Base-by-base conservation (phyloP, 495 filamentous ascomycete species). In the Annulohypoxylon stygium region DNA sequence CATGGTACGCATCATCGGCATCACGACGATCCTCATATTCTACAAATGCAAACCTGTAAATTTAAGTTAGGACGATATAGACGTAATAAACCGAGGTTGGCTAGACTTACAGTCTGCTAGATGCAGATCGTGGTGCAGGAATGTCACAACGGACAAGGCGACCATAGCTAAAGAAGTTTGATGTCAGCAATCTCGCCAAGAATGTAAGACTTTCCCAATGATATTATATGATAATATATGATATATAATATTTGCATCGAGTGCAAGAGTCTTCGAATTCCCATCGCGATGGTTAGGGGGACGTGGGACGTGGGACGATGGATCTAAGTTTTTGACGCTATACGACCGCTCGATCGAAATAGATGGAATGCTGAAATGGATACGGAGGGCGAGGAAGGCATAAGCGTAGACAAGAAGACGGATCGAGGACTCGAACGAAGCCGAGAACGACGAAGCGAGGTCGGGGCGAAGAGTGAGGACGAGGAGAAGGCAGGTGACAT, bases 1-100 rank as follows among this genome's bases (percentile, higher is more conserved):
- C 96, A 82, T 98, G 94, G 79, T 99, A 99, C 36, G 96, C 96
- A 87, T 99, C 96, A 84, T 99, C 96, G 51, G 96, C 94, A 87
- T 99, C 96, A 76, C 96, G 97, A 75, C 96, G 94, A 82, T 94
- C 97, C 85, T 99, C 96, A 82, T 99, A 99, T 83, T 99, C 96
- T 60, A 99, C 96, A 83, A 99, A 99, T 16, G 96, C 96, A 81
- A 99, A 99, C 67, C 96, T 99, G 74, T 4, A 69, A 74, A 5
- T 16, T 36, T 26, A 63, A 53, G 78, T 81, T 73, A 81, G 77
- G 26, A 23, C 36, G 1, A 7, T 26, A 9, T 16, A 25, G 9
- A 25, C 18, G 12, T 51, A 4, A 4, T 10, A 9, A 47, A 4
- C 2, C n/a, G 7, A 41, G 7, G 34, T 60, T 45, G 16, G 16